Conservation (phyloP, 805 yeast species). For the Pichia occidentalis region DNA sequence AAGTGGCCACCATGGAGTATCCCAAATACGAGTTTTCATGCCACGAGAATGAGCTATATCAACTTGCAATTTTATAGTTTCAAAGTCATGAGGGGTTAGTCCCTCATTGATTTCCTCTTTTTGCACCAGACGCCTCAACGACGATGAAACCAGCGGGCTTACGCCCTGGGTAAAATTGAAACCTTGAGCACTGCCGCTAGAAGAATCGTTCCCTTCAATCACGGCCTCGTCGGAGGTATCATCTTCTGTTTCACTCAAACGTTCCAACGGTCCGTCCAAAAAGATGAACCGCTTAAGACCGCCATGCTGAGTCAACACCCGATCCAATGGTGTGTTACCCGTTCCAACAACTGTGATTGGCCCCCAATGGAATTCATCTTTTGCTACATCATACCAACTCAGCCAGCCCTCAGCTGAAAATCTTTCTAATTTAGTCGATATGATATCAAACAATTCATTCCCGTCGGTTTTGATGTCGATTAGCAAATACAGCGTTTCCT, state of each 20-base stretch:
- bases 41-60: slow-evolving; percentile 43
- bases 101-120: slow-evolving; percentile 21
- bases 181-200: too few species aligned
- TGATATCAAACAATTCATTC: slow-evolving; percentile 39
- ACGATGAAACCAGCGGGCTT: slow-evolving; percentile 33
- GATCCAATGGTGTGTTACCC: slow-evolving; percentile 52
- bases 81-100: slow-evolving; percentile 31
- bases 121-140: slow-evolving; percentile 24
- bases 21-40: slow-evolving; percentile 62
- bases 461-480: slow-evolving; percentile 60
- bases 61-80: slow-evolving; percentile 25
- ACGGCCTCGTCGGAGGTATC: too few species aligned
- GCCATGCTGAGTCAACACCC: slow-evolving; percentile 21
- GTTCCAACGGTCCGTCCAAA: slow-evolving; percentile 46
- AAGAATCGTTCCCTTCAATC: too few species aligned
- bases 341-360: slow-evolving; percentile 61
- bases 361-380: slow-evolving; percentile 34
- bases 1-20: slow-evolving; percentile 62
- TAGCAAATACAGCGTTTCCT: slow-evolving; percentile 50
- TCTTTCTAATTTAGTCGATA: slow-evolving; percentile 40
- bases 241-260: slow-evolving; percentile 11
- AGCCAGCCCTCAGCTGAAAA: slow-evolving; percentile 45
- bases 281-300: slow-evolving; percentile 36
- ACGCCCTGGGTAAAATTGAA: too few species aligned
- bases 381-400: slow-evolving; percentile 38